Conservation (phyloP, 768 basidiomycete genomes). For the Chalciporus piperatus region DNA sequence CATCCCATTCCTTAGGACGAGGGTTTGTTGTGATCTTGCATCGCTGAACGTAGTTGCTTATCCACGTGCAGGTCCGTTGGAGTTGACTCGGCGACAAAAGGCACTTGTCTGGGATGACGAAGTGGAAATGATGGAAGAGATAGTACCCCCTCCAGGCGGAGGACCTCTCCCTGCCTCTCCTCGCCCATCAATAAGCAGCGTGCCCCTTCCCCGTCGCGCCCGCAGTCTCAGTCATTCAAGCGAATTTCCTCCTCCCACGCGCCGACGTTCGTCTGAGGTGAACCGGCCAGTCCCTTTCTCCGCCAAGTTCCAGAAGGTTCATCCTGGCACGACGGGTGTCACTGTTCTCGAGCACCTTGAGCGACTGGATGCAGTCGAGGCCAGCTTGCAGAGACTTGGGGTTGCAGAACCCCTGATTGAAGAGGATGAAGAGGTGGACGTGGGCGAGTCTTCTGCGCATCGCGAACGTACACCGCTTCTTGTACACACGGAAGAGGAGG, state of each 20-base stretch:
- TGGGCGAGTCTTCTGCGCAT: constrained; percentile 47
- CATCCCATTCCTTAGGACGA: constrained; percentile 56
- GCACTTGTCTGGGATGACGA: constrained; percentile 87
- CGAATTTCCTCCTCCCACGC: constrained; percentile 74
- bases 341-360: constrained; percentile 84
- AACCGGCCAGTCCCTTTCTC: constrained; percentile 79
- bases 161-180: constrained; percentile 48
- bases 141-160: constrained; percentile 28
- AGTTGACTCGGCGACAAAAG: constrained; percentile 79
- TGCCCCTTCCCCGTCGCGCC: constrained; percentile 51
- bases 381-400: constrained; percentile 71
- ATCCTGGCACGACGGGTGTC: constrained; percentile 85
- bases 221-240: constrained; percentile 59
- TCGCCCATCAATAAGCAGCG: constrained; percentile 56
- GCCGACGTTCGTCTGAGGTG: constrained; percentile 58
- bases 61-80: constrained; percentile 67
- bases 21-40: constrained; percentile 41
- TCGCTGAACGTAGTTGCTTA: neutral
- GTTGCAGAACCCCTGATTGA: constrained; percentile 50
- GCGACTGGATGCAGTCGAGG: constrained; percentile 78
- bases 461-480: constrained; percentile 13
- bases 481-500: constrained; percentile 32
- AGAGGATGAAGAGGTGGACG: constrained; percentile 59
- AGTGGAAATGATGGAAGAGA: constrained; percentile 65
- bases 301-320: constrained; percentile 78